Evolutionary conservation across 1,139 yeast species (phyloP).

Genomic region (Hanseniaspora sp.): DNA sequence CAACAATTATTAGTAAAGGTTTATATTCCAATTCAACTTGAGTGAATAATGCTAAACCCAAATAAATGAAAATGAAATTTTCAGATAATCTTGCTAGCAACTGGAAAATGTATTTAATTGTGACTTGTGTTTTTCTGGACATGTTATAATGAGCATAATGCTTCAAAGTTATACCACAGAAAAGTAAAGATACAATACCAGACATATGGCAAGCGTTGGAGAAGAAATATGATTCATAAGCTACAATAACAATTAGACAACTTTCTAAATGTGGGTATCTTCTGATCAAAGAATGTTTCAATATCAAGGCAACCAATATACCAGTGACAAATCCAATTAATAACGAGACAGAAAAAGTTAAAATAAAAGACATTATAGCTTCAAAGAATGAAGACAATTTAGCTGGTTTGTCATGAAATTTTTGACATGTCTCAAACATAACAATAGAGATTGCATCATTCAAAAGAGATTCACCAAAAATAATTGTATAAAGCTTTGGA

Average conservation of each 20-base stretch:
- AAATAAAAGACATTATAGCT: constrained; percentile 85
- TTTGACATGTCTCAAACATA: constrained; percentile 97
- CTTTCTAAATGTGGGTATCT: constrained; percentile 95
- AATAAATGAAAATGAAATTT: constrained; percentile 88
- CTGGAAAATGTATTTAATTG: constrained; percentile 89
- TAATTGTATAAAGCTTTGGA: constrained; percentile 90
- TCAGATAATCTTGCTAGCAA: constrained; percentile 88
- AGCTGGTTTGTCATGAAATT: constrained; percentile 79
- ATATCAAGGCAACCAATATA: constrained; percentile 71
- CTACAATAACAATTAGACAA: constrained; percentile 77
- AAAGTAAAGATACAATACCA: constrained; percentile 87
- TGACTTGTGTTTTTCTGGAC: constrained; percentile 95
- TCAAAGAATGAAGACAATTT: constrained; percentile 70
- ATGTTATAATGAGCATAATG: constrained; percentile 95
- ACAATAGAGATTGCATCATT: constrained; percentile 98
- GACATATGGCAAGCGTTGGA: constrained; percentile 99
- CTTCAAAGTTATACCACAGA: constrained; percentile 92
- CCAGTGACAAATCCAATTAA: constrained; percentile 85
- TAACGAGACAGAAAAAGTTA: constrained; percentile 89
- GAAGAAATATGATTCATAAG: constrained; percentile 92
- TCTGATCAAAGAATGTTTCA: constrained; percentile 87
- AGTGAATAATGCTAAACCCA: constrained; percentile 88
- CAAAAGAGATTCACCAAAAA: constrained; percentile 87
- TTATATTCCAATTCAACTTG: constrained; percentile 91
- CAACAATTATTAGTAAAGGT: constrained; percentile 80